Evolutionary conservation across 23 red algal species (phyloP).

Genomic region (Chondrus crispus): DNA sequence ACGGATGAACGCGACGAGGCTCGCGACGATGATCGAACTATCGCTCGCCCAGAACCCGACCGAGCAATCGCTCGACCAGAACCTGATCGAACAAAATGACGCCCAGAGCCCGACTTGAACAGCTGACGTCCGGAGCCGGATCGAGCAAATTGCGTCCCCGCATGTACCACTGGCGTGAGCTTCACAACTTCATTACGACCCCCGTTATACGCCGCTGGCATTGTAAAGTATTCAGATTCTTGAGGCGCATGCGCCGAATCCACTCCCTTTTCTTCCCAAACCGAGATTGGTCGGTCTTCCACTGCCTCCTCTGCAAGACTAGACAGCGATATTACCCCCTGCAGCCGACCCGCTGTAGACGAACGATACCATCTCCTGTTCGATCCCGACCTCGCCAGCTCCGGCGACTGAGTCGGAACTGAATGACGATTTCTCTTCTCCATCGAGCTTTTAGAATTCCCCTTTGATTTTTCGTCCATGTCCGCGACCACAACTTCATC

Average conservation of each 20-base stretch:
- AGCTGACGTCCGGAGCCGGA: no score
- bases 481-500: background rate
- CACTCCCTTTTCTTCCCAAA: background rate
- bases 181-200: background rate
- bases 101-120: no score
- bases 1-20: no score
- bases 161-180: background rate
- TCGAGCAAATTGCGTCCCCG: no score
- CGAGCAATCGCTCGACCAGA: no score
- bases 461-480: background rate
- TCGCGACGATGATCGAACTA: no score
- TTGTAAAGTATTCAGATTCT: background rate
- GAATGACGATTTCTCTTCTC: background rate
- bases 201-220: background rate
- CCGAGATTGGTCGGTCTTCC: background rate
- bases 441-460: no score
- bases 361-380: no score
- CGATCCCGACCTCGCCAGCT: background rate
- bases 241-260: background rate
- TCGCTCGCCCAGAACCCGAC: no score
- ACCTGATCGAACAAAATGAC: no score
- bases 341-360: background rate
- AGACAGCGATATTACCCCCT: background rate
- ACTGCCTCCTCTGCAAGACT: background rate
- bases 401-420: background rate